Percentiles rank a stretch among this genome's conserved stretches.
Conservation (phyloP, 768 basidiomycete genomes). For the Dentipellis sp. region DNA sequence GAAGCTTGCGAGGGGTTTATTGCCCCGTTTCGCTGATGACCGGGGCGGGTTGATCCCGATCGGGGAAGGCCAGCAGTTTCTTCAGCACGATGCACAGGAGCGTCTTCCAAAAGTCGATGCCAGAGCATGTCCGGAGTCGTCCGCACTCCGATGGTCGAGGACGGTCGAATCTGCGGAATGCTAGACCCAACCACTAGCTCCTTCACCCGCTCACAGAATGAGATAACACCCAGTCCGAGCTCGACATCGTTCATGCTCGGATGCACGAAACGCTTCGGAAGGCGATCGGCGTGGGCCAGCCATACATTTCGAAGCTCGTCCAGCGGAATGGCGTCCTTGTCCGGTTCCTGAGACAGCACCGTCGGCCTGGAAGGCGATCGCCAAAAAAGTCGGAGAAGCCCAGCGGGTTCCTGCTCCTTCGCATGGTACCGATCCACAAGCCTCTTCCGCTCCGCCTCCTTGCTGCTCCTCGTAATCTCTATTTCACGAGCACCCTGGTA, state of each 20-base stretch:
- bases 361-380: background rate
- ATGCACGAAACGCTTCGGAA: slow-evolving; percentile 26
- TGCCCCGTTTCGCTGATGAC: too few species aligned
- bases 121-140: too few species aligned
- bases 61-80: too few species aligned
- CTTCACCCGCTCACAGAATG: background rate
- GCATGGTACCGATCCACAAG: background rate
- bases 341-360: slow-evolving; percentile 18
- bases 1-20: too few species aligned
- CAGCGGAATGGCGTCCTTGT: slow-evolving; percentile 23
- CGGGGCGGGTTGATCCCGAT: too few species aligned
- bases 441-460: slow-evolving; percentile 13
- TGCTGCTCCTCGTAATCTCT: slow-evolving; percentile 24
- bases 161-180: background rate
- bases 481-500: slow-evolving; percentile 26
- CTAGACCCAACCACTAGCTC: background rate
- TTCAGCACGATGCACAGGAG: too few species aligned
- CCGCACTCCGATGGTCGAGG: slow-evolving; percentile 3
- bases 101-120: too few species aligned
- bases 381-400: slow-evolving; percentile 15
- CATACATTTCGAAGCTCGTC: slow-evolving; percentile 27
- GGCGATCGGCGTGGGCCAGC: slow-evolving; percentile 25
- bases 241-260: slow-evolving; percentile 20
- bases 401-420: slow-evolving; percentile 22
- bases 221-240: background rate